Percentiles rank a stretch among this genome's conserved stretches.
Evolutionary conservation across 495 filamentous ascomycete genomes (phyloP).

Genomic region (Copromyces sp.): DNA sequence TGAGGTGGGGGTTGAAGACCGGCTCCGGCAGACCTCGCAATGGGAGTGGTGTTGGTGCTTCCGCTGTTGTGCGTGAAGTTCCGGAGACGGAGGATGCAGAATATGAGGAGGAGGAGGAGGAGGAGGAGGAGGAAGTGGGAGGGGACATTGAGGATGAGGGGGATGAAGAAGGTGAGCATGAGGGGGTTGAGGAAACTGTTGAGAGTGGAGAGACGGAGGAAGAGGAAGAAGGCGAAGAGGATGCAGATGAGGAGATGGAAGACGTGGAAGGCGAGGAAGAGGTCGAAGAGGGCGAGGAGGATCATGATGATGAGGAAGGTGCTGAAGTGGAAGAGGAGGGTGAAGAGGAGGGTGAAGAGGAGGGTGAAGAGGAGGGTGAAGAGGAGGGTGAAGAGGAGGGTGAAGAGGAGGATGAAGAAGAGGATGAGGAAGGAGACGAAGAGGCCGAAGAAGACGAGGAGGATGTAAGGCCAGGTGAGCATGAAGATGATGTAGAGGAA

Average conservation of each 20-base stretch:
- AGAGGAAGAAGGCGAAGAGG: conserved; percentile 4
- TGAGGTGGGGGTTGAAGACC: neutral
- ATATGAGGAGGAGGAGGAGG: conserved; percentile 3
- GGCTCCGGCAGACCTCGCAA: neutral
- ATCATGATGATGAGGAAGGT: neutral
- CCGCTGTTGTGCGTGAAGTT: neutral
- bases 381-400: neutral
- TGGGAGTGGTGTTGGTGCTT: neutral
- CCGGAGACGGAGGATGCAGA: conserved; percentile 2
- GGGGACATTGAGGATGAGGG: conserved; percentile 4
- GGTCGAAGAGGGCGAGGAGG: conserved; percentile 6
- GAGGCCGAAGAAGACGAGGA: neutral
- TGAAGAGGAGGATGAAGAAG: neutral
- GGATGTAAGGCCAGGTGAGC: neutral
- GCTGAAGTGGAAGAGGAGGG: conserved; percentile 2
- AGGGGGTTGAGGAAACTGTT: conserved; percentile 16
- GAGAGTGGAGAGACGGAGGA: conserved; percentile 16
- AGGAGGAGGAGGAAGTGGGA: conserved; percentile 4
- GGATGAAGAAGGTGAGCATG: conserved; percentile 17
- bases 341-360: conserved; percentile 1
- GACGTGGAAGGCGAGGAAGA: conserved; percentile 15
- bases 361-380: neutral
- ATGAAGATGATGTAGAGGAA: conserved; percentile 1
- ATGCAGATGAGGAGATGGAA: conserved; percentile 9
- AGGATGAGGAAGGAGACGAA: neutral